These are phyloP conservation scores for Corymbia maculata DNA, from an alignment of 345 rosid species.

Conservation along the genomic window DNA sequence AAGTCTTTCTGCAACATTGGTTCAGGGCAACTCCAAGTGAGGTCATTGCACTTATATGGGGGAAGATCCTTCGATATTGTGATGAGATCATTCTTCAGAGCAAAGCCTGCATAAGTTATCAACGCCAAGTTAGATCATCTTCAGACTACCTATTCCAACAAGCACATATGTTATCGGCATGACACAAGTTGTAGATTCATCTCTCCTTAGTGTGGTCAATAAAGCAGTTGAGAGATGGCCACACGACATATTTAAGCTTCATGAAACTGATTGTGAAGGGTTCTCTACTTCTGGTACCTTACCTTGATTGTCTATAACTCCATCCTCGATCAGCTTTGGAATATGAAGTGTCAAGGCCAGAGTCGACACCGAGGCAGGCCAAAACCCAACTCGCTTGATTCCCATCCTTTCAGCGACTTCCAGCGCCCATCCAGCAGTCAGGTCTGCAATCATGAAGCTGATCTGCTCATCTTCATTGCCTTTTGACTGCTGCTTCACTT, in stretches of 20 bases:
- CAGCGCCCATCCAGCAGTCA: constrained; percentile 3
- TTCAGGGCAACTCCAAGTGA: background rate
- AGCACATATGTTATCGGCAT: background rate
- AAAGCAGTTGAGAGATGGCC: background rate
- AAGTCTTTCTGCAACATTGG: background rate
- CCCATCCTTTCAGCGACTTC: constrained; percentile 7
- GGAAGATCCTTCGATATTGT: background rate
- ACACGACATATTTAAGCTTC: background rate
- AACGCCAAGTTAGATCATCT: background rate
- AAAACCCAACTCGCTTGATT: background rate
- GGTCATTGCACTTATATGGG: background rate
- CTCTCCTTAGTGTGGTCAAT: background rate
- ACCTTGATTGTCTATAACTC: constrained; percentile 11
- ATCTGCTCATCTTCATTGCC: background rate
- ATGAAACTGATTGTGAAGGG: background rate
- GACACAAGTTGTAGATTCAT: background rate
- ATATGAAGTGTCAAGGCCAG: constrained; percentile 1
- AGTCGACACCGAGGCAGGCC: constrained; percentile 1
- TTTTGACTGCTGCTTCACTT: background rate
- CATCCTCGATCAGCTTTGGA: constrained; percentile 6
- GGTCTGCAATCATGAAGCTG: constrained; percentile 8
- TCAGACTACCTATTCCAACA: background rate
- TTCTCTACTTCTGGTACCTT: background rate
- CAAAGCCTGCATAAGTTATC: background rate
- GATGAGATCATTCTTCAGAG: background rate